Percentiles rank a stretch among this genome's conserved stretches.
Evolutionary conservation across 768 basidiomycete genomes (phyloP).

Genomic region (Tricholoma hemisulphureum): DNA sequence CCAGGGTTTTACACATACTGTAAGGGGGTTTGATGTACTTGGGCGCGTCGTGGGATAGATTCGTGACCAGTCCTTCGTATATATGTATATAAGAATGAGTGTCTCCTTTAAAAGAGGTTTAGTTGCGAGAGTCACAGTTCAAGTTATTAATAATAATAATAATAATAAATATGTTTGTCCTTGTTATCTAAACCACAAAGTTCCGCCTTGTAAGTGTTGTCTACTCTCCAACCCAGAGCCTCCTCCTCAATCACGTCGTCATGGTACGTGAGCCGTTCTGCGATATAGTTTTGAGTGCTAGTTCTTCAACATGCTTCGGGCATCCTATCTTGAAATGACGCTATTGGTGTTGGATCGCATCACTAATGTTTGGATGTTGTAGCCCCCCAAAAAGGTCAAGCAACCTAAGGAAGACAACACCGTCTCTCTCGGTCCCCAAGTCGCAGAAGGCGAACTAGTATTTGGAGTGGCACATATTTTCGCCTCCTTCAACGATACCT

Average conservation of each 20-base stretch:
- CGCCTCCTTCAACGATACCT: conserved; percentile 99
- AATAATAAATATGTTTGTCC: conserved; percentile 16
- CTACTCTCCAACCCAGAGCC: conserved; percentile 35
- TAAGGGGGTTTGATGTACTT: too few relatives aligned
- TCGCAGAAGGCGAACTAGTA: conserved; percentile 93
- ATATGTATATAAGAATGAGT: too few relatives aligned
- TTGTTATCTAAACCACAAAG: conserved; percentile 3
- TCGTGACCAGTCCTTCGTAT: too few relatives aligned
- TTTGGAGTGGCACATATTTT: conserved; percentile 99
- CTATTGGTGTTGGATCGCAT: conserved; percentile 46
- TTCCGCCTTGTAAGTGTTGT: conserved; percentile 22
- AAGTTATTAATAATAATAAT: too few relatives aligned
- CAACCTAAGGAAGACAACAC: conserved; percentile 76
- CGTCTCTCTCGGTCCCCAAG: conserved; percentile 92
- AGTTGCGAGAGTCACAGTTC: background rate
- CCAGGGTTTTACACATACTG: too few relatives aligned
- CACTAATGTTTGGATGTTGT: conserved; percentile 51
- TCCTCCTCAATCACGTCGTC: conserved; percentile 27
- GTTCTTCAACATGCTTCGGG: background rate
- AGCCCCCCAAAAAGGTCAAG: conserved; percentile 86
- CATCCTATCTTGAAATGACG: conserved; percentile 2
- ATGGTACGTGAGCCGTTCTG: conserved; percentile 36
- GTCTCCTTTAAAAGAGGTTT: too few relatives aligned
- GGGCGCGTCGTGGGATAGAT: too few relatives aligned
- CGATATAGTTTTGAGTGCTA: background rate